Evolutionary conservation across 345 rosid species (phyloP).

Genomic region (Salix brachista): DNA sequence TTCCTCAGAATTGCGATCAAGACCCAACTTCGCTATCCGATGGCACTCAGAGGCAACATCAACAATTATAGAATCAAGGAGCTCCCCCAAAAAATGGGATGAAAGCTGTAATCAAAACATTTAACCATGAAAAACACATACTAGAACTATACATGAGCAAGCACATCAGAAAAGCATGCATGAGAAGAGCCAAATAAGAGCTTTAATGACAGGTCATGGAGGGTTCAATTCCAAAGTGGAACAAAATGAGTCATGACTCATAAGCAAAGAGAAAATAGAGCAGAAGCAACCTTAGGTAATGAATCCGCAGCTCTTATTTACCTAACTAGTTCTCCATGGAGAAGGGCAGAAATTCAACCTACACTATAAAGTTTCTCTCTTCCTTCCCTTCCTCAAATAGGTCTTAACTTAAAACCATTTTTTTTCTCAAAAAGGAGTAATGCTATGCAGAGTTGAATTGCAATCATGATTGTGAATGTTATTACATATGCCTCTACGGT

Average conservation of each 20-base stretch:
- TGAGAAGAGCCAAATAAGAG: not conserved
- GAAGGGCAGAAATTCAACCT: not conserved
- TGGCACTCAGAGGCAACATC: constrained; percentile 97
- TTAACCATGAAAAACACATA: not conserved
- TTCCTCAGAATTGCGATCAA: constrained; percentile 72
- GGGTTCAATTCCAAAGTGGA: not conserved
- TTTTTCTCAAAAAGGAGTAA: not conserved
- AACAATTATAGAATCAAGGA: constrained; percentile 77
- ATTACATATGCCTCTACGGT: not conserved
- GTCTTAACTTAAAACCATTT: not conserved
- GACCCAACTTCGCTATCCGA: constrained; percentile 74
- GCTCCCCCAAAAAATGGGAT: constrained; percentile 59
- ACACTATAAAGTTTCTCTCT: not conserved
- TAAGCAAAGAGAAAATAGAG: not conserved
- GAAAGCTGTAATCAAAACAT: constrained; percentile 46
- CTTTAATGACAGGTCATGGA: not conserved
- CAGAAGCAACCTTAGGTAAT: not conserved
- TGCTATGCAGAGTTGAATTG: not conserved
- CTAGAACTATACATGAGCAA: not conserved
- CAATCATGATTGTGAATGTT: not conserved
- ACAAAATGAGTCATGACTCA: not conserved
- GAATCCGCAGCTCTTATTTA: not conserved
- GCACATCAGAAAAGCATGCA: not conserved
- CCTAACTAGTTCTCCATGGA: not conserved
- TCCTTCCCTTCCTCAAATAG: not conserved